phyloP scores from a whole-genome alignment of 169 alveolate species.

The Besnoitia besnoiti region DNA sequence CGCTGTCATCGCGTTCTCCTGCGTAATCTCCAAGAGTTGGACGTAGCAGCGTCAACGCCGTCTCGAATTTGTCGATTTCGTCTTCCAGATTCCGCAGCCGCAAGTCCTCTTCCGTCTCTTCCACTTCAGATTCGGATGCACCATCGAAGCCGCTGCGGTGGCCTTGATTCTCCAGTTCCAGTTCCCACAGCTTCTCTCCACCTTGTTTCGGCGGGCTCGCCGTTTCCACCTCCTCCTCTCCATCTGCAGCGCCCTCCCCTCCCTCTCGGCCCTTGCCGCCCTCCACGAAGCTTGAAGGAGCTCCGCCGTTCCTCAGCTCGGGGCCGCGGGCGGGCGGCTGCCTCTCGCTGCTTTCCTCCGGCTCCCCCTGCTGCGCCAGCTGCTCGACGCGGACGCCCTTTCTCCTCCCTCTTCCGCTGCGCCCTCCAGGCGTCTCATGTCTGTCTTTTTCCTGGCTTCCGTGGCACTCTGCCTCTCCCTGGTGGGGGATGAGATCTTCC shows the following conservation, averaged over 20 bases:
- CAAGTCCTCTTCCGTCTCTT: conserved; percentile 24
- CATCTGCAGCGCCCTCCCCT: not conserved
- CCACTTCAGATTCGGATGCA: not conserved
- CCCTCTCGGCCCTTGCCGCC: not conserved
- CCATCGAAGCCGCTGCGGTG: not conserved
- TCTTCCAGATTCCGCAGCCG: not conserved
- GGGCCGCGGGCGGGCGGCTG: not conserved
- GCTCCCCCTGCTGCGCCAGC: not conserved
- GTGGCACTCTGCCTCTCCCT: not conserved
- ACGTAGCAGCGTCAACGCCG: conserved; percentile 27
- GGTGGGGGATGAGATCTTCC: not conserved
- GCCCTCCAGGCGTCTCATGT: not conserved
- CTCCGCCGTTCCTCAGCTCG: too few species aligned
- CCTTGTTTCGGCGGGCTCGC: not conserved
- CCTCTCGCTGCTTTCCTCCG: not conserved
- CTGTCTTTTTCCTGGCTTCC: not conserved
- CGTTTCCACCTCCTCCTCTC: conserved; percentile 34
- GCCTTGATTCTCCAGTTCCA: too few species aligned
- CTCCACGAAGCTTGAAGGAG: not conserved
- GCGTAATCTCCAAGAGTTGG: conserved; percentile 37
- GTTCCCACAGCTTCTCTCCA: not conserved
- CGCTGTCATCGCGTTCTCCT: conserved; percentile 27
- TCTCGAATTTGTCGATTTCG: conserved; percentile 2
- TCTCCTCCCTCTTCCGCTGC: not conserved
- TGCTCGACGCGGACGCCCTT: not conserved